phyloP scores from a whole-genome alignment of 305 asterid genomes.

The Plantago lanceolata region DNA sequence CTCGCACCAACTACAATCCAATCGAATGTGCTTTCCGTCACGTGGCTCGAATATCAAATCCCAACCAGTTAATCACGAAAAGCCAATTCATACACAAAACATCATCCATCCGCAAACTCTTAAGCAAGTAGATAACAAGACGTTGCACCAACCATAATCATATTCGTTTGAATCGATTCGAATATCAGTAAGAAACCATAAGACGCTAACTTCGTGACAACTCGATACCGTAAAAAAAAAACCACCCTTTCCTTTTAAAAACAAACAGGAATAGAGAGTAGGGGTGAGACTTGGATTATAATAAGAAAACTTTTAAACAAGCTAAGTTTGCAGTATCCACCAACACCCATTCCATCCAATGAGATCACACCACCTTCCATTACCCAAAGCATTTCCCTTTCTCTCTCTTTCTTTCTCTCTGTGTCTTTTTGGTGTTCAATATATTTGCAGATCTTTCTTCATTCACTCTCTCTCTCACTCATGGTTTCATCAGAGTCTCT shows the following conservation, averaged over 20 bases:
- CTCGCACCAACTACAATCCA: too few species aligned
- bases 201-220: not conserved
- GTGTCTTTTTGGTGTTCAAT: not conserved
- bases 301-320: slow-evolving; percentile 15
- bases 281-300: not conserved
- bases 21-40: too few species aligned
- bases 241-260: not conserved
- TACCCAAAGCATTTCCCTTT: not conserved
- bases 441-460: slow-evolving; percentile 2
- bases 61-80: too few species aligned
- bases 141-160: not conserved
- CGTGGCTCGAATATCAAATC: too few species aligned
- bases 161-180: not conserved
- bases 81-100: too few species aligned
- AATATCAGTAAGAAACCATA: too few species aligned
- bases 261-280: not conserved
- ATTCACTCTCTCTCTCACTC: not conserved
- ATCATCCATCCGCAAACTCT: too few species aligned
- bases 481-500: slow-evolving; percentile 1
- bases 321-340: slow-evolving; percentile 37
- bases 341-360: slow-evolving; percentile 41
- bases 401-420: slow-evolving; percentile 7
- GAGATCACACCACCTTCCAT: slow-evolving; percentile 34
- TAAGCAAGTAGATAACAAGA: not conserved
- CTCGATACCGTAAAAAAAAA: too few species aligned